These are phyloP conservation scores for Phaeosphaeriaceae sp. DNA, from an alignment of 2,329 filamentous ascomycete species.

Conservation along the genomic window DNA sequence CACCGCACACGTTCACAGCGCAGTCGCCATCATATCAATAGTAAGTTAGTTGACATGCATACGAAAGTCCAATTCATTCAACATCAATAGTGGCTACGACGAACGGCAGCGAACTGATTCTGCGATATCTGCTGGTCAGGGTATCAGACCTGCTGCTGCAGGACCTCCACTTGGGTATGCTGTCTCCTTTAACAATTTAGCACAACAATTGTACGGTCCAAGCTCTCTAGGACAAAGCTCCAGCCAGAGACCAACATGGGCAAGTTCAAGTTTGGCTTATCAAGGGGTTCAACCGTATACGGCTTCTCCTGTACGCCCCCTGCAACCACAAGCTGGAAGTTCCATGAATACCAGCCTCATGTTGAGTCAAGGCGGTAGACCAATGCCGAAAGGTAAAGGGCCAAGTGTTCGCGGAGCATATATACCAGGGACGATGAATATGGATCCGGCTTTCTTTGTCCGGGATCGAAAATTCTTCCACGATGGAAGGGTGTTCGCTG, in stretches of 20 bases:
- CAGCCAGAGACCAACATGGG: not conserved
- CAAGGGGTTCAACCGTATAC: not conserved
- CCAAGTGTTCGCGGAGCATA: not conserved
- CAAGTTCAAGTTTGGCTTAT: not conserved
- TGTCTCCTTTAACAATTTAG: too few relatives aligned
- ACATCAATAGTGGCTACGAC: too few relatives aligned
- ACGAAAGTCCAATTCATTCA: too few relatives aligned
- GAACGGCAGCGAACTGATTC: too few relatives aligned
- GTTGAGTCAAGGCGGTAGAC: not conserved
- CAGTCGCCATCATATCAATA: too few relatives aligned
- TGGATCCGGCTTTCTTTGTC: conserved; percentile 6
- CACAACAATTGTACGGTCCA: not conserved
- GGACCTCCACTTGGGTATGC: too few relatives aligned
- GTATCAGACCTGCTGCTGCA: too few relatives aligned
- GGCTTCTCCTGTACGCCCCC: not conserved
- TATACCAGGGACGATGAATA: not conserved
- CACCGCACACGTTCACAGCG: too few relatives aligned
- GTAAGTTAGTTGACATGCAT: too few relatives aligned
- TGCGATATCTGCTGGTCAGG: too few relatives aligned
- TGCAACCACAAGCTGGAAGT: not conserved
- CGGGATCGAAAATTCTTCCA: conserved; percentile 1
- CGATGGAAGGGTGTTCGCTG: conserved; percentile 11
- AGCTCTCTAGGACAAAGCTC: too few relatives aligned
- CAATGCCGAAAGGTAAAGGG: not conserved
- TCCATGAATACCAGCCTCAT: not conserved